Evolutionary conservation across 352 stramenopile species (phyloP).

Genomic region (Phytopythium vexans): DNA sequence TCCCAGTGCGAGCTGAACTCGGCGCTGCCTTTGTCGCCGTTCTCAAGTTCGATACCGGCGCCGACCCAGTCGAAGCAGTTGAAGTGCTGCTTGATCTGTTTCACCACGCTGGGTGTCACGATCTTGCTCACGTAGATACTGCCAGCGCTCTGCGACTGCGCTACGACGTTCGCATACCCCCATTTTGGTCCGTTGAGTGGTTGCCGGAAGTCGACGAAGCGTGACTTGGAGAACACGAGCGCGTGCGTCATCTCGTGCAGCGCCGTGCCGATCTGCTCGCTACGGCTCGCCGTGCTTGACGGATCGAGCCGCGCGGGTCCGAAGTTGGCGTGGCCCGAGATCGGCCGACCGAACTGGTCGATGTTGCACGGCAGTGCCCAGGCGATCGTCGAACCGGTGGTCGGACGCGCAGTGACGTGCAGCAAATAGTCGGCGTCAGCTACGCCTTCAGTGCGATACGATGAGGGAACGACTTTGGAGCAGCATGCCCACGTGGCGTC

Average conservation of each 20-base stretch:
- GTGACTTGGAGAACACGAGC: constrained; percentile 65
- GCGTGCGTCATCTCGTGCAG: constrained; percentile 84
- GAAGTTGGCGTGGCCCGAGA: constrained; percentile 85
- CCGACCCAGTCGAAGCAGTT: constrained; percentile 67
- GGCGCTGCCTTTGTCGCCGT: constrained; percentile 54
- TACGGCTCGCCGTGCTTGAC: constrained; percentile 29
- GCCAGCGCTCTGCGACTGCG: constrained; percentile 32
- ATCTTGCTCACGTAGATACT: constrained; percentile 71
- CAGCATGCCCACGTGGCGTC: constrained; percentile 68
- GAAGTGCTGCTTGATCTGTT: constrained; percentile 67
- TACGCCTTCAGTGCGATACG: constrained; percentile 48
- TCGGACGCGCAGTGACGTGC: constrained; percentile 73
- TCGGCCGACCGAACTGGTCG: constrained; percentile 70
- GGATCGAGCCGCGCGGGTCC: constrained; percentile 58
- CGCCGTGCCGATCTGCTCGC: constrained; percentile 66
- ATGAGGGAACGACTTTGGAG: constrained; percentile 33
- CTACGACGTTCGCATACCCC: constrained; percentile 69
- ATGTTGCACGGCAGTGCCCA: constrained; percentile 81
- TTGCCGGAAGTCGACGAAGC: constrained; percentile 62
- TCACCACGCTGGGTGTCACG: constrained; percentile 63
- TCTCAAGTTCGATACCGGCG: constrained; percentile 70
- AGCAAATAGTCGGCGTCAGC: constrained; percentile 73
- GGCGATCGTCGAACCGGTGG: constrained; percentile 62
- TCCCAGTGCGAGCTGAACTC: constrained; percentile 80
- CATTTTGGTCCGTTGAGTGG: constrained; percentile 52